These are phyloP conservation scores for Helenozyma rhizophorensis DNA, from an alignment of 805 yeast species.

Conservation along the genomic window DNA sequence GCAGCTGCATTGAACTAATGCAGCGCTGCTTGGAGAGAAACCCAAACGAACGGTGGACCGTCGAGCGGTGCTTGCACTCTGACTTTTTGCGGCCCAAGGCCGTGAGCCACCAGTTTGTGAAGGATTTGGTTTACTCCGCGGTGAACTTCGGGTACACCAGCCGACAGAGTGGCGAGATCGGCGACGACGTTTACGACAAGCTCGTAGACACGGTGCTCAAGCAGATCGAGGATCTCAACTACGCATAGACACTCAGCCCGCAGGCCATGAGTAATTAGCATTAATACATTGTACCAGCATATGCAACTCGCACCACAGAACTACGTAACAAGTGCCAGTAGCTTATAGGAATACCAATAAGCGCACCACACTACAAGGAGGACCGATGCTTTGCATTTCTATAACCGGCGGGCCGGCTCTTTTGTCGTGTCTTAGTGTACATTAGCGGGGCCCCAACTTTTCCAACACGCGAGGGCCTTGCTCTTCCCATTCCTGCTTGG, in stretches of 20 bases:
- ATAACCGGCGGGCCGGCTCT: too few relatives aligned
- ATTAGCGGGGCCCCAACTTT: conserved; percentile 92
- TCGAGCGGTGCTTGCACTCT: conserved; percentile 54
- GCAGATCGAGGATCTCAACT: conserved; percentile 38
- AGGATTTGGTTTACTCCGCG: conserved; percentile 71
- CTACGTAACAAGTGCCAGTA: too few relatives aligned
- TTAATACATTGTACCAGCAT: too few relatives aligned
- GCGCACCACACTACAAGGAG: too few relatives aligned
- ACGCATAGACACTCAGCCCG: conserved; percentile 20
- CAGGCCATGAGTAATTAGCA: not conserved
- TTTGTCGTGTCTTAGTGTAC: too few relatives aligned
- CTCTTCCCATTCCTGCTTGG: conserved; percentile 96
- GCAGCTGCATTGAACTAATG: conserved; percentile 65
- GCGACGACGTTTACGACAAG: conserved; percentile 33
- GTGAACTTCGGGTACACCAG: conserved; percentile 61
- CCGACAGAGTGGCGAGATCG: conserved; percentile 35
- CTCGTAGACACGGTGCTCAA: conserved; percentile 54
- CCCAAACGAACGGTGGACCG: conserved; percentile 63
- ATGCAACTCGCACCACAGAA: too few relatives aligned
- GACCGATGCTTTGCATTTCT: too few relatives aligned
- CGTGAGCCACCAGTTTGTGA: conserved; percentile 61
- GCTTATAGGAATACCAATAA: too few relatives aligned
- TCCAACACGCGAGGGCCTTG: conserved; percentile 81
- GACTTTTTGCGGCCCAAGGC: conserved; percentile 72
- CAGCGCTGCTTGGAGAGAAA: conserved; percentile 67